Evolutionary conservation across 495 filamentous ascomycete genomes (phyloP).

Genomic region (Lasiosphaeria ovina): DNA sequence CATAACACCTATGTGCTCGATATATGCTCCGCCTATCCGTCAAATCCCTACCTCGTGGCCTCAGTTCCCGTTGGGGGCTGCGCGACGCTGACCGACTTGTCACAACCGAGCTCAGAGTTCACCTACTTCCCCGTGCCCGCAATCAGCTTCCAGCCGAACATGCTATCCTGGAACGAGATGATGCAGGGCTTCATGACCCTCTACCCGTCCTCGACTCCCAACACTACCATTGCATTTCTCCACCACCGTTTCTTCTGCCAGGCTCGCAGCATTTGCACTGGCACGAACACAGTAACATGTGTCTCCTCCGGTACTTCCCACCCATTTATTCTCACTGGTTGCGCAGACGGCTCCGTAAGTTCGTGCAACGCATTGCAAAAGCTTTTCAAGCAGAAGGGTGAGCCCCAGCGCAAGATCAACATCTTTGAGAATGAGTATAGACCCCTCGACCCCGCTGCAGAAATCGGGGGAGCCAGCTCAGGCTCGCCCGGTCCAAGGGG

Average conservation of each 20-base stretch:
- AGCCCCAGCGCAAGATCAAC: constrained; percentile 43
- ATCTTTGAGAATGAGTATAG: constrained; percentile 48
- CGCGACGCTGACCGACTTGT: constrained; percentile 44
- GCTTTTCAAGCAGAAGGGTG: constrained; percentile 41
- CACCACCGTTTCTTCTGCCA: constrained; percentile 46
- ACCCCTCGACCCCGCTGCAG: constrained; percentile 13
- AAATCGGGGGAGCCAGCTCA: background rate
- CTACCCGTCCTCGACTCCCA: constrained; percentile 45
- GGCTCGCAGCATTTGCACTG: constrained; percentile 45
- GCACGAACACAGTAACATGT: constrained; percentile 42
- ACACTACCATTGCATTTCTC: constrained; percentile 45
- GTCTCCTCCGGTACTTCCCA: constrained; percentile 44
- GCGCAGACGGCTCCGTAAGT: constrained; percentile 46
- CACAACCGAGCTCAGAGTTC: constrained; percentile 41
- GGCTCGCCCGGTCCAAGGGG: constrained; percentile 19
- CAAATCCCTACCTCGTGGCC: constrained; percentile 43
- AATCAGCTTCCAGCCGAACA: constrained; percentile 47
- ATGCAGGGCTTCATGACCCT: constrained; percentile 46
- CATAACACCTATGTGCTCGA: constrained; percentile 47
- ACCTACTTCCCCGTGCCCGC: constrained; percentile 46
- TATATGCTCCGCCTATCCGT: constrained; percentile 47
- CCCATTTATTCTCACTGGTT: constrained; percentile 43
- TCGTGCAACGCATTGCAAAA: constrained; percentile 47
- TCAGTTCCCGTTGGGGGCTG: constrained; percentile 47
- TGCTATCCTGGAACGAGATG: constrained; percentile 45